These are phyloP conservation scores for Trichoderma asperelloides DNA, from an alignment of 495 filamentous ascomycete species.

Conservation along the genomic window DNA sequence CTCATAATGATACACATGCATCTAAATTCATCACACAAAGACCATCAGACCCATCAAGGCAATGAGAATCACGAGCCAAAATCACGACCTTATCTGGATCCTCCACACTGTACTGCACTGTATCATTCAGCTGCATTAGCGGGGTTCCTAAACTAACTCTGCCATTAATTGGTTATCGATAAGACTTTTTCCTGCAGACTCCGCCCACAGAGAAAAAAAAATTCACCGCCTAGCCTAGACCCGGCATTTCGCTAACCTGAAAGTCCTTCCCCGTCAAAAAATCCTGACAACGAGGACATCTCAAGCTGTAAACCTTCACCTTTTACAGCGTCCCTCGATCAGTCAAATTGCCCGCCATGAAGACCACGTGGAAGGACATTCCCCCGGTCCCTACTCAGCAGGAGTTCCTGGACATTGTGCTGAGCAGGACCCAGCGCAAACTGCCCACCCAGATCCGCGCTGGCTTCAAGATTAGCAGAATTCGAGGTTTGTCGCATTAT, in stretches of 20 bases:
- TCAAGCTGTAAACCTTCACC: constrained; percentile 5
- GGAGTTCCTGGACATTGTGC: constrained; percentile 95
- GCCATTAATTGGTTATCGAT: not conserved
- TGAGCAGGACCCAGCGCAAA: constrained; percentile 87
- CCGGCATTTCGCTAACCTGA: constrained; percentile 1
- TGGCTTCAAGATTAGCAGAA: constrained; percentile 94
- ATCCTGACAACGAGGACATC: not conserved
- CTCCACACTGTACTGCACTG: no score
- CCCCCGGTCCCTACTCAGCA: constrained; percentile 86
- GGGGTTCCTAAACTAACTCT: not conserved
- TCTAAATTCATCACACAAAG: no score
- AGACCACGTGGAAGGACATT: constrained; percentile 56
- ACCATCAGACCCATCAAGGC: no score
- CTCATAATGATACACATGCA: no score
- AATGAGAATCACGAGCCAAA: no score
- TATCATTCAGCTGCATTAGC: not conserved
- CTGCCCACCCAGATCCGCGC: constrained; percentile 92
- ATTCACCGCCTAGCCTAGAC: constrained; percentile 2
- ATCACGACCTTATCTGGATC: no score
- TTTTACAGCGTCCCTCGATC: not conserved
- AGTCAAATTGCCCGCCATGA: constrained; percentile 25
- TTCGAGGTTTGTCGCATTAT: constrained; percentile 44
- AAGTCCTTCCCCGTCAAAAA: not conserved
- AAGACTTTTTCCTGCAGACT: not conserved
- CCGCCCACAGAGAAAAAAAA: constrained; percentile 6